phyloP scores from a whole-genome alignment of 805 yeast species.

The Candida pseudofarinosa region DNA sequence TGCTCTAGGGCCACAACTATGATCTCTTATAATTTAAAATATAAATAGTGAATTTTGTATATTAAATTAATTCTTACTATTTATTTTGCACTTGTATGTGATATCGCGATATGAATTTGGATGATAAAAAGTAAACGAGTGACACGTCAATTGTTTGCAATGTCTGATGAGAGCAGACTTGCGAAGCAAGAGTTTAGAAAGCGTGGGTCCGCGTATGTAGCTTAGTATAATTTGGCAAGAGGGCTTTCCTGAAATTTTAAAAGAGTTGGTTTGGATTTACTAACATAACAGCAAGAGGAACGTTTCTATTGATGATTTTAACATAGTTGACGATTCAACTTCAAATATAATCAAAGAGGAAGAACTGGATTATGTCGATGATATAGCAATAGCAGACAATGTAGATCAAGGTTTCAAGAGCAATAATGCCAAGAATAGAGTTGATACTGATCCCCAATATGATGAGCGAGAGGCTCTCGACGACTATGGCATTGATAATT shows the following conservation, averaged over 20 bases:
- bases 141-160: background rate
- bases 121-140: background rate
- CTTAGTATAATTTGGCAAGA: background rate
- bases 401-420: background rate
- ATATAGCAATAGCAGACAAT: background rate
- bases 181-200: conserved; percentile 28
- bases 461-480: background rate
- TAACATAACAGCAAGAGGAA: conserved; percentile 7
- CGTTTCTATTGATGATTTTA: conserved; percentile 6
- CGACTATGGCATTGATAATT: background rate
- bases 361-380: background rate
- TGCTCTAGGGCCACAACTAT: background rate
- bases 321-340: conserved; percentile 1
- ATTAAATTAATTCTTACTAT: conserved; percentile 12
- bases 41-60: conserved; percentile 11
- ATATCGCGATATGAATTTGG: background rate
- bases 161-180: conserved; percentile 7
- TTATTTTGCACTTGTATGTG: background rate
- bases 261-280: background rate
- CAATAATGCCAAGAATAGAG: background rate
- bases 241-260: no score
- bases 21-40: conserved; percentile 2
- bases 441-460: background rate
- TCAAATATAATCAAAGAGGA: background rate
- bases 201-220: conserved; percentile 42